phyloP scores from a whole-genome alignment of 2,329 filamentous ascomycete genomes.

The Aspergillus brasiliensis region DNA sequence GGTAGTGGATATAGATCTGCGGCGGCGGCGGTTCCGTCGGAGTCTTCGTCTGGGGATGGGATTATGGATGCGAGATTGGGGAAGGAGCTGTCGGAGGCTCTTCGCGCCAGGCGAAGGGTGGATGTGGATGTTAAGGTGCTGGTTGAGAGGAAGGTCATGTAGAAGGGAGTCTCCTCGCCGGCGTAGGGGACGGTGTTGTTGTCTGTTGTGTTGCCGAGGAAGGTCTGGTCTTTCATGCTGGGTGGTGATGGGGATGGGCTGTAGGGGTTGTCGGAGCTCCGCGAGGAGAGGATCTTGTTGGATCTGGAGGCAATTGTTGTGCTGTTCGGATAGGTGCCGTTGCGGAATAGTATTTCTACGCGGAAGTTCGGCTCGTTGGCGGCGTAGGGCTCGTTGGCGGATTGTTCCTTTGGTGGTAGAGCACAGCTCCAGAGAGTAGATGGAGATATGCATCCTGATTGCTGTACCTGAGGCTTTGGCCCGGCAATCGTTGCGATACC shows the following conservation, averaged over 20 bases:
- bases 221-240: constrained; percentile 68
- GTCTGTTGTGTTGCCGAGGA: constrained; percentile 86
- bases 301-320: constrained; percentile 54
- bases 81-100: constrained; percentile 31
- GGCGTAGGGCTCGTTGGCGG: constrained; percentile 62
- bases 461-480: constrained; percentile 65
- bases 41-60: constrained; percentile 63
- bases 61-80: constrained; percentile 58
- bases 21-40: constrained; percentile 71
- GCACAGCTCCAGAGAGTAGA: constrained; percentile 83
- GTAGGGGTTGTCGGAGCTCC: constrained; percentile 41
- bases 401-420: constrained; percentile 75
- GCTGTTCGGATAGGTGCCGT: constrained; percentile 61
- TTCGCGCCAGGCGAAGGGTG: constrained; percentile 44
- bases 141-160: constrained; percentile 67
- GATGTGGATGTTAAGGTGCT: constrained; percentile 34
- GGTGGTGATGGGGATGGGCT: constrained; percentile 51
- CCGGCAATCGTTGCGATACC: constrained; percentile 78
- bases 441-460: constrained; percentile 70
- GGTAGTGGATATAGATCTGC: constrained; percentile 73
- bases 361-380: constrained; percentile 75
- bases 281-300: constrained; percentile 27
- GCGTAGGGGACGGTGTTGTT: constrained; percentile 69
- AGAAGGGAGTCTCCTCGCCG: constrained; percentile 87
- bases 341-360: constrained; percentile 69